A percentile compares a stretch with the other conserved stretches of the same genome.
phyloP scores from a whole-genome alignment of 2,329 filamentous ascomycete species.

The Apiospora malaysiana region DNA sequence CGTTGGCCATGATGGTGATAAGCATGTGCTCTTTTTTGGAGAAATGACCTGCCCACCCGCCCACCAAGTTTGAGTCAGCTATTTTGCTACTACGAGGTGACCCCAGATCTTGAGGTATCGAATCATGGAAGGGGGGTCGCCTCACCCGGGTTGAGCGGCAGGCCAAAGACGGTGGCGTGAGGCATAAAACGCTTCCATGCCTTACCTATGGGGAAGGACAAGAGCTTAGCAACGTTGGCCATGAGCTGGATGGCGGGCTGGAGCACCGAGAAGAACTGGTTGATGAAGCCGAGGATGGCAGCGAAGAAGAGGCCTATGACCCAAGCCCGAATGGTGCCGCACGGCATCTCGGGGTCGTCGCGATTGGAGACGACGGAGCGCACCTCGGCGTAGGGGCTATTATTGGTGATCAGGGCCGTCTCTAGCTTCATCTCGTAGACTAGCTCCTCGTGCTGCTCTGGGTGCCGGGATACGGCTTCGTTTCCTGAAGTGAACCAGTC shows the following conservation, averaged over 20 bases:
- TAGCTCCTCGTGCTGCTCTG: constrained; percentile 53
- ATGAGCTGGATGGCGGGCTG: constrained; percentile 60
- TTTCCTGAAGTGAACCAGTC: constrained; percentile 39
- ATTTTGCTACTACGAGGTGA: not conserved
- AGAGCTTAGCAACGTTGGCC: constrained; percentile 61
- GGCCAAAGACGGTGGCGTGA: constrained; percentile 37
- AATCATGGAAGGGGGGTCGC: not conserved
- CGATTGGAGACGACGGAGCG: constrained; percentile 49
- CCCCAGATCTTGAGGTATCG: not conserved
- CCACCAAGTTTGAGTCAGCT: not conserved
- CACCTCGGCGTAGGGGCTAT: constrained; percentile 61
- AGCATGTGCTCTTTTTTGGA: constrained; percentile 66
- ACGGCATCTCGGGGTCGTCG: constrained; percentile 47
- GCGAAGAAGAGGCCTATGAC: constrained; percentile 58
- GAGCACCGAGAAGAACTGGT: constrained; percentile 64
- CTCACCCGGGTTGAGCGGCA: constrained; percentile 32
- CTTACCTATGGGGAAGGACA: constrained; percentile 61
- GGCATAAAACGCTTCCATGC: constrained; percentile 53
- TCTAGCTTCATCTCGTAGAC: constrained; percentile 62
- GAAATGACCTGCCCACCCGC: constrained; percentile 41
- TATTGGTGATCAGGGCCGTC: constrained; percentile 58
- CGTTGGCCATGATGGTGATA: constrained; percentile 67
- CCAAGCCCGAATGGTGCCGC: constrained; percentile 59
- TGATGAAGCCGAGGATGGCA: constrained; percentile 55
- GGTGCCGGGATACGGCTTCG: constrained; percentile 49